A percentile compares a stretch with the other conserved stretches of the same genome.
Conservation (phyloP, 805 yeast species). For the Limtongia smithiae region DNA sequence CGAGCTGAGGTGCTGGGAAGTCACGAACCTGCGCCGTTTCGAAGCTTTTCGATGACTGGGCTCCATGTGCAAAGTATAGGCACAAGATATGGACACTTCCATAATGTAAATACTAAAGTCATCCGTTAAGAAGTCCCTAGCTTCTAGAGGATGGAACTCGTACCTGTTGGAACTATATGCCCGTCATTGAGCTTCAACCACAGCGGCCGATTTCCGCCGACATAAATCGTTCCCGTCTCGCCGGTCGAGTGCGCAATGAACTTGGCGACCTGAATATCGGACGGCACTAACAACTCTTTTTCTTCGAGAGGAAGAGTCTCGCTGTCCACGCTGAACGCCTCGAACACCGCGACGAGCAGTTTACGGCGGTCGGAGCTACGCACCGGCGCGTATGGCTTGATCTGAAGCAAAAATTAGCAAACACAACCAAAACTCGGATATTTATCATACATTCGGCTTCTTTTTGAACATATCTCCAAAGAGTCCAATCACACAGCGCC, state of each 20-base stretch:
- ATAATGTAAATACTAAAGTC: conserved; percentile 52
- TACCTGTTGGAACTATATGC: conserved; percentile 57
- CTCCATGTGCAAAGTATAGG: conserved; percentile 71
- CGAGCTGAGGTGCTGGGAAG: background rate
- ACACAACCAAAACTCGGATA: too few species aligned
- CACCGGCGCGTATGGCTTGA: conserved; percentile 73
- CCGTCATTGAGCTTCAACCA: conserved; percentile 54
- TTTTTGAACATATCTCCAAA: conserved; percentile 51
- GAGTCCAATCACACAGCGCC: too few species aligned
- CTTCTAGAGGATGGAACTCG: background rate
- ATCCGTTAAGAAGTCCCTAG: background rate
- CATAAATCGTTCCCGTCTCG: conserved; percentile 59
- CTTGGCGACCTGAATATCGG: conserved; percentile 58
- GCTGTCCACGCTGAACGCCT: conserved; percentile 40
- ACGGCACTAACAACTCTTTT: conserved; percentile 47
- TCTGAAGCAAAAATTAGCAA: conserved; percentile 30
- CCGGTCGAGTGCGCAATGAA: conserved; percentile 49
- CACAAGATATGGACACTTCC: conserved; percentile 63
- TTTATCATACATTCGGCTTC: conserved; percentile 44
- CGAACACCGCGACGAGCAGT: conserved; percentile 45
- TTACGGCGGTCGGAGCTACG: conserved; percentile 76
- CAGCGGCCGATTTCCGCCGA: conserved; percentile 54
- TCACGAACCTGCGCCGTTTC: conserved; percentile 63
- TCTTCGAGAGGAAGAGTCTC: conserved; percentile 42
- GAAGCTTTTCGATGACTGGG: conserved; percentile 64